phyloP scores from a whole-genome alignment of 179 eudicot genomes.

The Silene noctiflora region DNA sequence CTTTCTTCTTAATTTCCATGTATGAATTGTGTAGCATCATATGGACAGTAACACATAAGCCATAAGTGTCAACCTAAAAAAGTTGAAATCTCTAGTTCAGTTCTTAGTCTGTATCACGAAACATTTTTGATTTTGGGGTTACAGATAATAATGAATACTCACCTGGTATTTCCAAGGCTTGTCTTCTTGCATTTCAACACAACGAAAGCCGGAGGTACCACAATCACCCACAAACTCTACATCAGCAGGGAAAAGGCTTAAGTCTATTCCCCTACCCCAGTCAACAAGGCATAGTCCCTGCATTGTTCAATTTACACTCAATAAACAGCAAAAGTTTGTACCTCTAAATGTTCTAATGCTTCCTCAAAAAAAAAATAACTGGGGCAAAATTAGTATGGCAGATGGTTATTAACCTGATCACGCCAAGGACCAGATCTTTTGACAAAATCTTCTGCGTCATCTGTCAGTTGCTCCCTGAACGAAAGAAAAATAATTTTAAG shows the following conservation, averaged over 20 bases:
- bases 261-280: constrained; percentile 98
- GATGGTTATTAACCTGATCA: constrained; percentile 60
- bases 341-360: neutral
- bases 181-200: constrained; percentile 88
- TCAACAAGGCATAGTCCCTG: constrained; percentile 98
- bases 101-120: neutral
- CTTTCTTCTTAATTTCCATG: constrained; percentile 70
- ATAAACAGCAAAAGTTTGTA: neutral
- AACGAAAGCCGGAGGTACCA: constrained; percentile 88
- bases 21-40: constrained; percentile 83
- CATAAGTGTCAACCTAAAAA: constrained; percentile 74
- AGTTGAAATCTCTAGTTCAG: constrained; percentile 17
- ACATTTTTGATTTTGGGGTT: neutral
- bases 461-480: constrained; percentile 66
- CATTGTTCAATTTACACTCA: constrained; percentile 15
- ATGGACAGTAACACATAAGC: constrained; percentile 85
- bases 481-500: neutral
- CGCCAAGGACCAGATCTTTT: constrained; percentile 71
- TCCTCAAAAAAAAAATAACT: neutral
- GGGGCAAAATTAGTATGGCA: neutral
- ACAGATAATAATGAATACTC: neutral
- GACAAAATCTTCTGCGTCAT: constrained; percentile 49
- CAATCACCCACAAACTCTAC: constrained; percentile 66
- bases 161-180: constrained; percentile 93
- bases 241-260: constrained; percentile 56